phyloP scores from a whole-genome alignment of 805 yeast species.

The Myxozyma melibiosi region DNA sequence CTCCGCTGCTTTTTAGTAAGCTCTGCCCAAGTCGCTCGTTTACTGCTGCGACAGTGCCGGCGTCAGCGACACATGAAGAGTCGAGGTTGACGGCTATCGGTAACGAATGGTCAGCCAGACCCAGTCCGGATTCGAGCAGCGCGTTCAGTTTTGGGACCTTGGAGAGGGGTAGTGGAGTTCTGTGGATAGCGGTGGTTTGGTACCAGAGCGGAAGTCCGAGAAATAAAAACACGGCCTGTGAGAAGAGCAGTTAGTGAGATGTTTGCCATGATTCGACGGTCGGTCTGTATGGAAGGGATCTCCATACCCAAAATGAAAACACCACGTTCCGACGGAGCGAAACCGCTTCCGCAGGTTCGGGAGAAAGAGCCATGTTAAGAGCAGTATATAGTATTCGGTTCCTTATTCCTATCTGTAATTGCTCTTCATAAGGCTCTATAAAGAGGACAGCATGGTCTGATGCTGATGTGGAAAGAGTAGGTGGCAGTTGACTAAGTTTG shows the following conservation, averaged over 20 bases:
- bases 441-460: no score
- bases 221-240: constrained; percentile 37
- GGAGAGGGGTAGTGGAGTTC: constrained; percentile 60
- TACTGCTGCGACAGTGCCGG: neutral
- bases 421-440: no score
- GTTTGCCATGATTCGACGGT: no score
- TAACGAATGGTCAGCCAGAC: constrained; percentile 48
- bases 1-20: neutral
- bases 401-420: no score
- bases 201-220: constrained; percentile 65
- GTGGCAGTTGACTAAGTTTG: no score
- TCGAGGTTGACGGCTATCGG: constrained; percentile 33
- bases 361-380: neutral
- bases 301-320: constrained; percentile 30
- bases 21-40: neutral
- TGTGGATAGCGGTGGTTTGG: constrained; percentile 60
- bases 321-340: constrained; percentile 28
- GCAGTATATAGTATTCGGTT: no score
- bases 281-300: no score
- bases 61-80: neutral
- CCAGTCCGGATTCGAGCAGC: constrained; percentile 38
- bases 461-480: no score
- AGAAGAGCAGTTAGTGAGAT: neutral
- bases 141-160: constrained; percentile 45
- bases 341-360: constrained; percentile 13